A percentile compares a stretch with the other conserved stretches of the same genome.
phyloP scores from a whole-genome alignment of 2,329 filamentous ascomycete species.

The Aspergillus hiratsukae region DNA sequence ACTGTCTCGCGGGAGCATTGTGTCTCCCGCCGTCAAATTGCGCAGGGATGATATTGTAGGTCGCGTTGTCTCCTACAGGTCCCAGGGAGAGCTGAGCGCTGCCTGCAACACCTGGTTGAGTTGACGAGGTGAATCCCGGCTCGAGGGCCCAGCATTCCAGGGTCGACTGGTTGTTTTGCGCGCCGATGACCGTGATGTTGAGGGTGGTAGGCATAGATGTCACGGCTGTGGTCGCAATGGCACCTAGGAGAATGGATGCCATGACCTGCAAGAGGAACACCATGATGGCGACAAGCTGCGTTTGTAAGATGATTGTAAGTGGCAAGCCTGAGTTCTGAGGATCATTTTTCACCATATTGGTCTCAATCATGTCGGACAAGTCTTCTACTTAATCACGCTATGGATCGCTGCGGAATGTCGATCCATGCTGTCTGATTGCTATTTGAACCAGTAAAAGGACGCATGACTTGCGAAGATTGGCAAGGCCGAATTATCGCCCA shows the following conservation, averaged over 20 bases:
- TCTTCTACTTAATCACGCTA: background rate
- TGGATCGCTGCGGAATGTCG: too few relatives aligned
- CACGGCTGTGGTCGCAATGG: constrained; percentile 6
- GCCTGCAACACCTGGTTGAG: constrained; percentile 31
- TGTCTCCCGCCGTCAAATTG: constrained; percentile 40
- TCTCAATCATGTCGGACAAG: background rate
- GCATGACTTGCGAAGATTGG: too few relatives aligned
- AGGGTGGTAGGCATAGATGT: constrained; percentile 22
- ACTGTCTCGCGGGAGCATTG: constrained; percentile 43
- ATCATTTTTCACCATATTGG: background rate
- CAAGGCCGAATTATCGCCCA: too few relatives aligned
- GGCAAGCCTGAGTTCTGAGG: background rate
- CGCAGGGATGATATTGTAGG: constrained; percentile 37
- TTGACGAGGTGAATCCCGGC: constrained; percentile 30
- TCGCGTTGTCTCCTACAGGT: constrained; percentile 24
- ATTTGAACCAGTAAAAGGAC: too few relatives aligned
- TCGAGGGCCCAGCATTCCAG: constrained; percentile 47
- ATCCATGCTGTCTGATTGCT: too few relatives aligned
- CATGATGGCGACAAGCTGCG: background rate
- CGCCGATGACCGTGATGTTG: constrained; percentile 42
- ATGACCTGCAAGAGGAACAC: background rate
- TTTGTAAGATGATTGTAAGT: background rate
- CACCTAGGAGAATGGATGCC: constrained; percentile 3
- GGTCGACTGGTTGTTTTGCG: constrained; percentile 35
- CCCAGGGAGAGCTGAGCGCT: constrained; percentile 31